A percentile compares a stretch with the other conserved stretches of the same genome.
Conservation (phyloP, 2,329 filamentous ascomycete species). For the Exutisphaerella laricina region DNA sequence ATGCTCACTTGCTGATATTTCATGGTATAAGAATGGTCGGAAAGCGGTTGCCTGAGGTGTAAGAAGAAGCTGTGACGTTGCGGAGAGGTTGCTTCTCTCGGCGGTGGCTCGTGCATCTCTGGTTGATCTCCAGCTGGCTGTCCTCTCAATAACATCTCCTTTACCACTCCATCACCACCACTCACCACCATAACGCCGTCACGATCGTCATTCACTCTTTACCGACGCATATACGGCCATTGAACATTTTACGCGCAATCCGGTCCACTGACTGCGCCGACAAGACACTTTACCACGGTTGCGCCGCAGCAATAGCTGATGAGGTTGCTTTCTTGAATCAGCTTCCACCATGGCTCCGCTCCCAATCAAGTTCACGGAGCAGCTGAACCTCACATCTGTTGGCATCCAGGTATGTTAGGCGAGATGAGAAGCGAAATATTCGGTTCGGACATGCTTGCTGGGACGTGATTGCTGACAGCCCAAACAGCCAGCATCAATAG, state of each 20-base stretch:
- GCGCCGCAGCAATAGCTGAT: slow-evolving; percentile 24
- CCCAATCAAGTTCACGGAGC: slow-evolving; percentile 90
- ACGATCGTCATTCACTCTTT: slow-evolving; percentile 33
- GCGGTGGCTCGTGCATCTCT: too few species aligned
- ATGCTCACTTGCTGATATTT: too few species aligned
- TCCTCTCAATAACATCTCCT: not conserved
- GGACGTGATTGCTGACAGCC: slow-evolving; percentile 17
- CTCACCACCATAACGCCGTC: slow-evolving; percentile 24
- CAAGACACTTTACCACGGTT: slow-evolving; percentile 17
- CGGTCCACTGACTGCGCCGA: slow-evolving; percentile 6
- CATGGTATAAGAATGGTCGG: too few species aligned
- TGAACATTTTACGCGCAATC: slow-evolving; percentile 14
- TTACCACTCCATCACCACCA: slow-evolving; percentile 4
- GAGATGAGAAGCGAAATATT: not conserved
- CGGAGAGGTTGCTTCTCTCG: too few species aligned
- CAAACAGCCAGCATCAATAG: slow-evolving; percentile 62
- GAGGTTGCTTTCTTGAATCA: slow-evolving; percentile 19
- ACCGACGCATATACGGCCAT: slow-evolving; percentile 13
- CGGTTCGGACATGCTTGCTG: not conserved
- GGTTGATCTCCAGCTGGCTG: too few species aligned
- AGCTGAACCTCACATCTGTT: slow-evolving; percentile 59
- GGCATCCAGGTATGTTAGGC: slow-evolving; percentile 43
- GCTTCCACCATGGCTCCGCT: slow-evolving; percentile 56
- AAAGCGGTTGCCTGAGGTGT: too few species aligned
- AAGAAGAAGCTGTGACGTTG: too few species aligned